Evolutionary conservation across 1,284 basidiomycete genomes (phyloP).

Genomic region (Meira nashicola): DNA sequence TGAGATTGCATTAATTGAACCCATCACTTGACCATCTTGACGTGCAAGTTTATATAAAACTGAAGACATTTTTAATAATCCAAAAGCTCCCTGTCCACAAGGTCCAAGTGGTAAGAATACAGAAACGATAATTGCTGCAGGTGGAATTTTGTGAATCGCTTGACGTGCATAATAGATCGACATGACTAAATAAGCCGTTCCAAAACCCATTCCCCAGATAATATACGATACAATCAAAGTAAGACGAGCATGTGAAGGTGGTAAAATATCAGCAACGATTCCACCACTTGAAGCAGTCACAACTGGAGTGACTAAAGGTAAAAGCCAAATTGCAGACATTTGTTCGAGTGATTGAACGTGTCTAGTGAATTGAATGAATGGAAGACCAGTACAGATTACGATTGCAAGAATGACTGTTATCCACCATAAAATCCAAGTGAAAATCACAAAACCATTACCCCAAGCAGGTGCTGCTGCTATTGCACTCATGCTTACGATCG

Average conservation of each 20-base stretch:
- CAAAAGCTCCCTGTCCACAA: slow-evolving; percentile 64
- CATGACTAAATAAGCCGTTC: slow-evolving; percentile 60
- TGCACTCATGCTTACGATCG: slow-evolving; percentile 62
- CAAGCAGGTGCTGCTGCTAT: slow-evolving; percentile 54
- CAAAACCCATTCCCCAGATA: slow-evolving; percentile 55
- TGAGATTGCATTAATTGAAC: no score
- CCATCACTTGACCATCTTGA: slow-evolving; percentile 13
- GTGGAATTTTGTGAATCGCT: slow-evolving; percentile 55
- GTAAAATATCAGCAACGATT: slow-evolving; percentile 60
- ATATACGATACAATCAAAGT: slow-evolving; percentile 59
- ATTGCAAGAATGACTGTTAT: slow-evolving; percentile 62
- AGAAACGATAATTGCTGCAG: slow-evolving; percentile 59
- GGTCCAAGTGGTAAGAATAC: slow-evolving; percentile 62
- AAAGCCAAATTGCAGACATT: slow-evolving; percentile 54
- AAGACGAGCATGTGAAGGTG: slow-evolving; percentile 57
- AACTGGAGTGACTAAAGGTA: slow-evolving; percentile 68
- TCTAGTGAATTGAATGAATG: slow-evolving; percentile 65
- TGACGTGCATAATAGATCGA: slow-evolving; percentile 60
- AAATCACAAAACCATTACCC: slow-evolving; percentile 60
- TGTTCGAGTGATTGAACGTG: slow-evolving; percentile 61
- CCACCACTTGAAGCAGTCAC: slow-evolving; percentile 67
- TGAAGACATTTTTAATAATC: slow-evolving; percentile 57
- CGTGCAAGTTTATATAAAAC: slow-evolving; percentile 18
- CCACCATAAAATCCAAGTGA: slow-evolving; percentile 72
- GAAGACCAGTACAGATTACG: slow-evolving; percentile 62